Conservation (phyloP, 2,329 filamentous ascomycete species). For the Venturia effusa region DNA sequence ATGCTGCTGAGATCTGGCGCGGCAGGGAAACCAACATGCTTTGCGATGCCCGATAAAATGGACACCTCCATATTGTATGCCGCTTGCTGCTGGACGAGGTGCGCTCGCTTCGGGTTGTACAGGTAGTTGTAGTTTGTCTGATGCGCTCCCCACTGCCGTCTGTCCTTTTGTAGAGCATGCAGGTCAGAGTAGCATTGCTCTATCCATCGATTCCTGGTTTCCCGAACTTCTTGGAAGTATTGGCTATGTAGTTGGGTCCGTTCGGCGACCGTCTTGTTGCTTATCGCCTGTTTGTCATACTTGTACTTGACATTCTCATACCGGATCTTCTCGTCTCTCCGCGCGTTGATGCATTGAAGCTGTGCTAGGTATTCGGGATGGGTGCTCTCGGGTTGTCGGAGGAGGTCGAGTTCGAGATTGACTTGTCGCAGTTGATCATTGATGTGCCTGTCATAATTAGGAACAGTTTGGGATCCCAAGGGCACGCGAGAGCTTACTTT, state of each 20-base stretch:
- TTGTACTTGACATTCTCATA: slow-evolving; percentile 64
- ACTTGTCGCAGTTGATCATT: slow-evolving; percentile 78
- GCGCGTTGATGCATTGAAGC: slow-evolving; percentile 74
- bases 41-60: slow-evolving; percentile 78
- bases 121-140: slow-evolving; percentile 73
- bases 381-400: slow-evolving; percentile 49
- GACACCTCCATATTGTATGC: slow-evolving; percentile 95
- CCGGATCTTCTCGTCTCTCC: slow-evolving; percentile 68
- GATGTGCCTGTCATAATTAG: slow-evolving; percentile 25
- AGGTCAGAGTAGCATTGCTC: slow-evolving; percentile 78
- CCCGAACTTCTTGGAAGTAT: slow-evolving; percentile 77
- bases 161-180: slow-evolving; percentile 85
- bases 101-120: slow-evolving; percentile 64
- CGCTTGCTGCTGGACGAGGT: slow-evolving; percentile 73
- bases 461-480: background rate
- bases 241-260: slow-evolving; percentile 80
- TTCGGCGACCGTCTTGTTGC: slow-evolving; percentile 66
- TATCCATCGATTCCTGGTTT: slow-evolving; percentile 69
- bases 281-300: slow-evolving; percentile 62
- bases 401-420: slow-evolving; percentile 54
- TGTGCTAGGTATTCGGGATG: slow-evolving; percentile 88
- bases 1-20: slow-evolving; percentile 75
- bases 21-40: slow-evolving; percentile 91
- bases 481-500: slow-evolving; percentile 39
- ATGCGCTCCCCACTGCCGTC: slow-evolving; percentile 66